phyloP scores from a whole-genome alignment of 2,329 filamentous ascomycete species.

The Penicillium sp. region DNA sequence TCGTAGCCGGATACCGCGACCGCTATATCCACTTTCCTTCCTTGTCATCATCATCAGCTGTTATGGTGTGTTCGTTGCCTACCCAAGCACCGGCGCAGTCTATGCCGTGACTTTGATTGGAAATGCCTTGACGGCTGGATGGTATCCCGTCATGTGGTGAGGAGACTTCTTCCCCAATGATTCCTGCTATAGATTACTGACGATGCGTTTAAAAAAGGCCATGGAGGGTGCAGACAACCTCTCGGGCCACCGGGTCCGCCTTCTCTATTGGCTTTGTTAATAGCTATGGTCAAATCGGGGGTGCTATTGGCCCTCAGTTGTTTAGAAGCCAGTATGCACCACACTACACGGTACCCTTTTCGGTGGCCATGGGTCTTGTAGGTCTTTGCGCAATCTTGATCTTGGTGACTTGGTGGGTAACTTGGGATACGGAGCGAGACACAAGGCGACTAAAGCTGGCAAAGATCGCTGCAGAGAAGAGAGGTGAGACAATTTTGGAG shows the following conservation, averaged over 20 bases:
- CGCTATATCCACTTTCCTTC: conserved; percentile 50
- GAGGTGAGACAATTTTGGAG: conserved; percentile 49
- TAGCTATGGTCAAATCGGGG: conserved; percentile 56
- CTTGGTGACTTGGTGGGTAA: conserved; percentile 52
- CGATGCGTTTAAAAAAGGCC: conserved; percentile 35
- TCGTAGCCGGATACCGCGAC: conserved; percentile 48
- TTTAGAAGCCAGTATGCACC: conserved; percentile 52
- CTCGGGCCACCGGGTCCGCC: conserved; percentile 53
- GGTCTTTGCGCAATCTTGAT: conserved; percentile 49
- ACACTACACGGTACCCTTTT: conserved; percentile 51
- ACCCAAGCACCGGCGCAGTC: conserved; percentile 51
- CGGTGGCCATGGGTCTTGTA: conserved; percentile 51
- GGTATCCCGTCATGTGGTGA: conserved; percentile 55
- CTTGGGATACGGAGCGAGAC: conserved; percentile 49
- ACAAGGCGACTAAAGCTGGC: conserved; percentile 51
- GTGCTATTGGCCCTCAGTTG: conserved; percentile 53
- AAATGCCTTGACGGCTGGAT: conserved; percentile 48
- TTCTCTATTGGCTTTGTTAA: conserved; percentile 58
- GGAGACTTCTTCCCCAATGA: not conserved
- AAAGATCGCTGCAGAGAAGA: conserved; percentile 47
- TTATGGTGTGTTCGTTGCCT: conserved; percentile 52
- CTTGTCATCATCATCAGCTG: conserved; percentile 50
- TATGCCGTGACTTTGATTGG: conserved; percentile 54
- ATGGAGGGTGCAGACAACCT: conserved; percentile 55
- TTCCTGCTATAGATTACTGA: not conserved